Conservation (phyloP, 441 rosid genomes). For the Cnidoscolus chayamansa region DNA sequence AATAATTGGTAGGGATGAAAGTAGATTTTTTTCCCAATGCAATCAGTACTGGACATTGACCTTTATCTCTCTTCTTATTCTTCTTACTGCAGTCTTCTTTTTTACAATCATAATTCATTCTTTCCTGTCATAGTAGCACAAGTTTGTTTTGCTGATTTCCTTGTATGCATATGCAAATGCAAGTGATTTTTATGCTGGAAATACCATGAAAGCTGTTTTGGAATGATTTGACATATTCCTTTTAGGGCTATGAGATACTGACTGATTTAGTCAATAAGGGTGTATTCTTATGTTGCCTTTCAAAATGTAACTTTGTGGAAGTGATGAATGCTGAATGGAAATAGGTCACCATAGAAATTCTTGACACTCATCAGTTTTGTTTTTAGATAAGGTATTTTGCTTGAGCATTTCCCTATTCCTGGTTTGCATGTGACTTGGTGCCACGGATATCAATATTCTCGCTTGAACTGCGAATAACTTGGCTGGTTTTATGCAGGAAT, state of each 20-base stretch:
- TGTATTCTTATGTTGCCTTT: neutral
- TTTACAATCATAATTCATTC: neutral
- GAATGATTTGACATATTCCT: neutral
- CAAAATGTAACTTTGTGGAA: neutral
- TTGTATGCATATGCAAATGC: neutral
- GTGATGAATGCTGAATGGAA: conserved; percentile 2
- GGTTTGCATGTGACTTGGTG: neutral
- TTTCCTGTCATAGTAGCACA: neutral
- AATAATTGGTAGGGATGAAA: neutral
- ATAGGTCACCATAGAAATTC: neutral
- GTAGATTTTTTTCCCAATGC: neutral
- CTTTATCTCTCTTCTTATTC: neutral
- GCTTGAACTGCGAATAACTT: neutral
- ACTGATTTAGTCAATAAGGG: neutral
- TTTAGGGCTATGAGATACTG: neutral
- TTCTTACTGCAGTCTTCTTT: neutral
- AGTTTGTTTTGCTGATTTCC: neutral
- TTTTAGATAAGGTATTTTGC: neutral
- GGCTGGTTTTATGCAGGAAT: neutral
- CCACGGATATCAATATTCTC: neutral
- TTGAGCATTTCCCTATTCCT: neutral
- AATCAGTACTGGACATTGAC: neutral
- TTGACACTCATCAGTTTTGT: neutral
- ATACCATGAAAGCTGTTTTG: neutral
- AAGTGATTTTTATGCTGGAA: neutral